phyloP scores from a whole-genome alignment of 2,329 filamentous ascomycete species.

The Endothia cerciana region DNA sequence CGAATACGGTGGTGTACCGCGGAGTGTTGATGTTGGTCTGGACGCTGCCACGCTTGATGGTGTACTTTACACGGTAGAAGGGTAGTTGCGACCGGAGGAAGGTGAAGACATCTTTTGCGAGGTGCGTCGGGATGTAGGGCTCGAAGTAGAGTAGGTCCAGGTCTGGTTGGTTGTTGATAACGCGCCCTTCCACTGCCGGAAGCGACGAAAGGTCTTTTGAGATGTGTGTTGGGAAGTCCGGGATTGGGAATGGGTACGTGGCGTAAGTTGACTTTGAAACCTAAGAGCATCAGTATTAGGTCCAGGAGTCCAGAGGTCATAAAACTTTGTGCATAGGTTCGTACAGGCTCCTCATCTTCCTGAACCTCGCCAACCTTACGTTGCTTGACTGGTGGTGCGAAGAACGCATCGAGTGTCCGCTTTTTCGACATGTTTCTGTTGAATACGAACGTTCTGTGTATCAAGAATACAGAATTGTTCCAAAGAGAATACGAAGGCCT shows the following conservation, averaged over 20 bases:
- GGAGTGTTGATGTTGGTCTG: constrained; percentile 64
- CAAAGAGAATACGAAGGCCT: not conserved
- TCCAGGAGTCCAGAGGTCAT: too few species aligned
- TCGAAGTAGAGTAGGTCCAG: constrained; percentile 77
- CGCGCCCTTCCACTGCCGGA: constrained; percentile 56
- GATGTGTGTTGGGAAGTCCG: constrained; percentile 45
- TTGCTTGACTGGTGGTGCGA: constrained; percentile 54
- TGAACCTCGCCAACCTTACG: constrained; percentile 31
- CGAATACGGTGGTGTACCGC: constrained; percentile 61
- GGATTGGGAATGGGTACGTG: constrained; percentile 57
- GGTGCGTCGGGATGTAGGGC: constrained; percentile 66
- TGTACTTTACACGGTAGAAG: constrained; percentile 77
- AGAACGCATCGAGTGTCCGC: constrained; percentile 72
- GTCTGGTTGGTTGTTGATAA: constrained; percentile 69
- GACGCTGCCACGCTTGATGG: constrained; percentile 66
- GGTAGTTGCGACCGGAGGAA: constrained; percentile 73
- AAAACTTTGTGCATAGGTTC: constrained; percentile 8
- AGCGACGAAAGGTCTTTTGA: constrained; percentile 45
- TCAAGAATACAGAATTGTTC: not conserved
- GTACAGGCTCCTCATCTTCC: not conserved
- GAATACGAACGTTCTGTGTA: not conserved
- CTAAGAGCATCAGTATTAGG: constrained; percentile 25
- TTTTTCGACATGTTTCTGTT: constrained; percentile 47
- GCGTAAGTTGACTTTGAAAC: constrained; percentile 43
- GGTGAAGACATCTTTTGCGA: constrained; percentile 65